These are phyloP conservation scores for Leccinum aurantiacum DNA, from an alignment of 768 basidiomycete species.

Conservation along the genomic window DNA sequence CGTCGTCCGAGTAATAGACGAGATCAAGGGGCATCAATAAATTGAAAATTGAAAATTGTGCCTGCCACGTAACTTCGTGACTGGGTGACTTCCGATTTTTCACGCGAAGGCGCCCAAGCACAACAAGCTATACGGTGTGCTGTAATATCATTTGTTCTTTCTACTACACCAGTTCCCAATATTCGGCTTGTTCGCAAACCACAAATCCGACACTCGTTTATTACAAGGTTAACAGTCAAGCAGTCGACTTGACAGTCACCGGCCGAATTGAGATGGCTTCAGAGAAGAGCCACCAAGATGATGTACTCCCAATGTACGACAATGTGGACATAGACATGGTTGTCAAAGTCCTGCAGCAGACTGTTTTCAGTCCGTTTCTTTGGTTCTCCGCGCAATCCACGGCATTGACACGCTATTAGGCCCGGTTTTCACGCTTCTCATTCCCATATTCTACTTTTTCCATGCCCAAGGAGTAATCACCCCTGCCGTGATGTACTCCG, in stretches of 20 bases:
- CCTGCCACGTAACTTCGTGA: too few relatives aligned
- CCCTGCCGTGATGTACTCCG: conserved; percentile 50
- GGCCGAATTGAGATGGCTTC: conserved; percentile 6
- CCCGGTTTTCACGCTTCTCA: conserved; percentile 80
- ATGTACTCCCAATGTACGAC: conserved; percentile 55
- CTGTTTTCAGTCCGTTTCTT: conserved; percentile 66
- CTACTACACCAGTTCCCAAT: not conserved
- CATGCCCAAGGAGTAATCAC: conserved; percentile 58
- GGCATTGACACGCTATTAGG: conserved; percentile 41
- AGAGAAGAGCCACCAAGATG: conserved; percentile 29
- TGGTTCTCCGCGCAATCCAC: not conserved
- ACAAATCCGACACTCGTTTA: not conserved
- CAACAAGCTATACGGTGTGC: too few relatives aligned
- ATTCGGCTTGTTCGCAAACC: not conserved
- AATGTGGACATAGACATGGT: conserved; percentile 74
- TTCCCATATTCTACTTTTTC: conserved; percentile 77
- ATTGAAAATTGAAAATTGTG: too few relatives aligned
- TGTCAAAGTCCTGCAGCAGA: conserved; percentile 75
- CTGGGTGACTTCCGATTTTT: too few relatives aligned
- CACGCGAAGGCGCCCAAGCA: not conserved
- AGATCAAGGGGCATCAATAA: too few relatives aligned
- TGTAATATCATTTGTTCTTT: not conserved
- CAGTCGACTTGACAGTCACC: not conserved
- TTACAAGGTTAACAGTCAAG: not conserved
- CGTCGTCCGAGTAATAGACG: too few relatives aligned